These are phyloP conservation scores for Suillus cothurnatus DNA, from an alignment of 768 basidiomycete species.

Conservation along the genomic window DNA sequence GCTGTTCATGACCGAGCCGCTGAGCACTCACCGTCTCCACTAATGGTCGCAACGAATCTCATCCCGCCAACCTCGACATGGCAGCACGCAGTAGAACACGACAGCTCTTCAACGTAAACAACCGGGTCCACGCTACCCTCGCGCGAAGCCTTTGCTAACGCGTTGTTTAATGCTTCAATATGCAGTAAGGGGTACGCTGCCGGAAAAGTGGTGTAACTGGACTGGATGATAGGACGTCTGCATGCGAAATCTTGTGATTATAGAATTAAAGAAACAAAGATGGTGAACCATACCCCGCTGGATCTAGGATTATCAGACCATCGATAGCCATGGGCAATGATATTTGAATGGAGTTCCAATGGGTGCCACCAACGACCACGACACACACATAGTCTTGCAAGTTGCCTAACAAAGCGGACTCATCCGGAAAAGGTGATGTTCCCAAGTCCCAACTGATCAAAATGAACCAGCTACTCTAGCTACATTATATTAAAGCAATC, in stretches of 20 bases:
- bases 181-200: conserved; percentile 82
- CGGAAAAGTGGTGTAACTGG: conserved; percentile 80
- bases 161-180: conserved; percentile 81
- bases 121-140: conserved; percentile 71
- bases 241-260: conserved; percentile 19
- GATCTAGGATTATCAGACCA: conserved; percentile 79
- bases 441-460: neutral
- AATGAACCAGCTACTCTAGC: neutral
- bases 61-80: conserved; percentile 79
- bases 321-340: conserved; percentile 65
- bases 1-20: neutral
- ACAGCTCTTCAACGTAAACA: conserved; percentile 58
- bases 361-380: neutral
- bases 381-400: neutral
- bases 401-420: neutral
- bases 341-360: neutral
- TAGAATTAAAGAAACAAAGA: conserved; percentile 12
- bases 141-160: conserved; percentile 57
- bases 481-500: neutral
- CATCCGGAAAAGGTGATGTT: neutral
- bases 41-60: conserved; percentile 77
- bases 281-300: conserved; percentile 56
- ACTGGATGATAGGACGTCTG: conserved; percentile 84
- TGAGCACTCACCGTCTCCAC: conserved; percentile 73
- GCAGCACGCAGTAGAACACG: conserved; percentile 71